Evolutionary conservation across 495 filamentous ascomycete genomes (phyloP), one percentile per base, ranked within the genome.

Genomic region (Trichoderma parareesei): DNA sequence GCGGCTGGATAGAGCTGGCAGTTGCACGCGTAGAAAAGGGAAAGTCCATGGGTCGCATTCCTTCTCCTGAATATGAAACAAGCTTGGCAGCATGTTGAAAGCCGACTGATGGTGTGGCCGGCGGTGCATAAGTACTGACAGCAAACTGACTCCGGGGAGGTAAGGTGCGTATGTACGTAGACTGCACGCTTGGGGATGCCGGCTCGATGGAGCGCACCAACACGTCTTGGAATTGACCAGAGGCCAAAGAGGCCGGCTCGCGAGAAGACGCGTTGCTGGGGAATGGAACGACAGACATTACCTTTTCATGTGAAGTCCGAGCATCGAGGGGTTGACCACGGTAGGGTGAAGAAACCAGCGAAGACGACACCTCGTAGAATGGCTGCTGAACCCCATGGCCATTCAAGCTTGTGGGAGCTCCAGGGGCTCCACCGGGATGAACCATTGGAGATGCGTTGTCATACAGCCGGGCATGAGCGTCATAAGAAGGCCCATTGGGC

Each of bases 131-230:
- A 33, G 53, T 35, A 57, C 53, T 57, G 35, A 57, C 53, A 35
- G 53, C 10, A 8, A 35, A 8, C 18, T 63, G 61, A 11, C 61
- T 27, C 42, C 61, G 48, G n/a, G 61, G 61, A 27, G 61, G 42
- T 13, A 63, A 14, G n/a, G 61, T 48, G 33, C 61, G 61, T 6
- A 63, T 40, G 20, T 44, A 63, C 0, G 40, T 33, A 7, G 61
- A 18, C 18, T 48, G 61, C 42, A 43, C 38, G 9, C 37, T 14
- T 13, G 63, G 49, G 33, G 63, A 65, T 16, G 14, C 18, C 3
- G 63, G 53, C 20, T 65, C 63, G 27, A 65, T 65, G 27, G 63
- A 65, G 2, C 33, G 63, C 14, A 65, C 49, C 38, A 60, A 44
- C 38, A 65, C 40, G 53, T 65, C 63, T n/a, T 60, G 63, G 40